Evolutionary conservation across 2,329 filamentous ascomycete species (phyloP).

Genomic region (Aspergillus sp.): DNA sequence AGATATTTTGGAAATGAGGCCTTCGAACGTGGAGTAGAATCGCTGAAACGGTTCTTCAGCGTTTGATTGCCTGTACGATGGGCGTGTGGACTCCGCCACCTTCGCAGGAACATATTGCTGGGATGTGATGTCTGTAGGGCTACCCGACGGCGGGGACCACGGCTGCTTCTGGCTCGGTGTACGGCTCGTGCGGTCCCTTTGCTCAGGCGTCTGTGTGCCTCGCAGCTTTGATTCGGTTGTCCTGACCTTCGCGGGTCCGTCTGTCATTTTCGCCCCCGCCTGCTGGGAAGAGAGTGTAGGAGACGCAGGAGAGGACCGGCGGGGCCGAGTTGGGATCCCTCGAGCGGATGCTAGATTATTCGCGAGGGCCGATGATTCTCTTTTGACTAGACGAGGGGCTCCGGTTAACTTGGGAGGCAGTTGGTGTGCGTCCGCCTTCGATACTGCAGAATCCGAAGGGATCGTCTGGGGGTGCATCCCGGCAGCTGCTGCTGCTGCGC

Average conservation of each 20-base stretch:
- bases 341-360: constrained; percentile 85
- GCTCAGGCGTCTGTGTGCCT: constrained; percentile 22
- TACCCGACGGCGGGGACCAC: constrained; percentile 40
- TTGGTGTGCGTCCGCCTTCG: constrained; percentile 38
- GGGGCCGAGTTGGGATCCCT: constrained; percentile 66
- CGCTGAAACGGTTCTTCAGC: constrained; percentile 80
- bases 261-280: constrained; percentile 70
- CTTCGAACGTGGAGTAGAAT: constrained; percentile 92
- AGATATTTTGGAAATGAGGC: constrained; percentile 83
- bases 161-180: constrained; percentile 34
- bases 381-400: constrained; percentile 55
- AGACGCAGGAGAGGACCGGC: constrained; percentile 68
- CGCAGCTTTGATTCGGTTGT: constrained; percentile 36
- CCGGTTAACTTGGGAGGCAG: constrained; percentile 45
- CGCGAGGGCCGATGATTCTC: constrained; percentile 82
- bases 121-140: constrained; percentile 39
- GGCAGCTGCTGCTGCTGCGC: constrained; percentile 14
- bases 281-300: constrained; percentile 76
- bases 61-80: constrained; percentile 26
- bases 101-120: constrained; percentile 39
- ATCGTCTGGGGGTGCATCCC: constrained; percentile 25
- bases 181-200: constrained; percentile 33
- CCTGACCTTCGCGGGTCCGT: constrained; percentile 51
- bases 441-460: constrained; percentile 24
- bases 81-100: constrained; percentile 30